phyloP scores from a whole-genome alignment of 352 stramenopile species.

The Bremia lactucae region DNA sequence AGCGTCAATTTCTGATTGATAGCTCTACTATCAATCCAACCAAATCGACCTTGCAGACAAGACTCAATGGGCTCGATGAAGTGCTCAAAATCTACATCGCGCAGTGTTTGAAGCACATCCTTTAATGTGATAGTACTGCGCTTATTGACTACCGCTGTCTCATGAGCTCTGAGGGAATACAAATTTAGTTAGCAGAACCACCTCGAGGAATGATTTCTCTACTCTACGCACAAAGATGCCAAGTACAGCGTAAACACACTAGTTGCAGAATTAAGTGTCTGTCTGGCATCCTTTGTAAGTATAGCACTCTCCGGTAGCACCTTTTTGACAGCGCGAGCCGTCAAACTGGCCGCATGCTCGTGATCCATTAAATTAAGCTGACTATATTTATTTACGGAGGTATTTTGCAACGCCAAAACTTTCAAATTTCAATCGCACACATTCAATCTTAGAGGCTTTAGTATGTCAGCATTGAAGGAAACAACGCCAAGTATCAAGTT shows the following conservation, averaged over 20 bases:
- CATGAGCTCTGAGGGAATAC: conserved; percentile 40
- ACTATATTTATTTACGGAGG: too few species aligned
- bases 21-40: background rate
- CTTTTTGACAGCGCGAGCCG: conserved; percentile 55
- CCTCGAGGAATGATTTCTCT: background rate
- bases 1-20: background rate
- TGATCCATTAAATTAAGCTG: too few species aligned
- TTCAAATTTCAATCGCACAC: too few species aligned
- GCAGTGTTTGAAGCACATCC: conserved; percentile 59
- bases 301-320: conserved; percentile 53
- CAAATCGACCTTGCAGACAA: conserved; percentile 55
- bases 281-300: conserved; percentile 52
- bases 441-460: too few species aligned
- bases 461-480: too few species aligned
- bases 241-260: conserved; percentile 78
- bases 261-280: conserved; percentile 56
- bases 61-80: conserved; percentile 60
- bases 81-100: conserved; percentile 70
- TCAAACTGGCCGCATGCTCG: conserved; percentile 56
- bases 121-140: conserved; percentile 66
- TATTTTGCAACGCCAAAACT: too few species aligned
- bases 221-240: conserved; percentile 45
- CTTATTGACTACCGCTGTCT: conserved; percentile 54
- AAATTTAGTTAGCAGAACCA: background rate
- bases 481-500: too few species aligned